Conservation (phyloP, 176 grass and related monocot genomes). For the Aegilops sharonensis region DNA sequence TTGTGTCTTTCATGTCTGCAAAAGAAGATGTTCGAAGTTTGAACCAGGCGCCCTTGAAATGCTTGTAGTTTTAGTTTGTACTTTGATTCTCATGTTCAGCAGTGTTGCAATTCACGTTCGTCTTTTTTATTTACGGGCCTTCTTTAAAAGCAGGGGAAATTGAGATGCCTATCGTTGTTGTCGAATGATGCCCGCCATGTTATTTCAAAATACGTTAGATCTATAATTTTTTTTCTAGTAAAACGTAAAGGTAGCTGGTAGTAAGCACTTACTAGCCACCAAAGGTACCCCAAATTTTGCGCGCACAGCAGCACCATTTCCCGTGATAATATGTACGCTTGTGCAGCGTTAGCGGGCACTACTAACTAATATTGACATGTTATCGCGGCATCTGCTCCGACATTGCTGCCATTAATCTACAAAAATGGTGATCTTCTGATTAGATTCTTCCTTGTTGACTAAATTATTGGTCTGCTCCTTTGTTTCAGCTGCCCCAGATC, state of each 20-base stretch:
- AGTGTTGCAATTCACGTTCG: not conserved
- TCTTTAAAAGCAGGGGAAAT: not conserved
- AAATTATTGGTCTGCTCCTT: not conserved
- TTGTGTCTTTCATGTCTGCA: not conserved
- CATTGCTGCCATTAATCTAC: not conserved
- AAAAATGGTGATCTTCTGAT: not conserved
- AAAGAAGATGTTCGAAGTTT: not conserved
- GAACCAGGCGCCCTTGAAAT: not conserved
- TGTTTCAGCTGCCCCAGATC: slow-evolving; percentile 39
- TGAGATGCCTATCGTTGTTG: not conserved
- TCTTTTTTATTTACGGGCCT: not conserved
- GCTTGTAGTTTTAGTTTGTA: not conserved
- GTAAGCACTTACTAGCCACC: not conserved
- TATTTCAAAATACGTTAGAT: not conserved
- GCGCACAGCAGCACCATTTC: not conserved
- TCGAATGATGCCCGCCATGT: not conserved
- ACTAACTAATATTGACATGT: too few relatives aligned
- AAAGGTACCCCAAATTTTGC: slow-evolving; percentile 26
- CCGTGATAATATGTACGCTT: slow-evolving; percentile 1
- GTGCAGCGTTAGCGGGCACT: not conserved
- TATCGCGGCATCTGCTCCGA: too few relatives aligned
- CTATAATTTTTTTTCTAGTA: not conserved
- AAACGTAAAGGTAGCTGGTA: not conserved
- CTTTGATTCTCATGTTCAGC: not conserved
- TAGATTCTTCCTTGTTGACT: not conserved